A percentile compares a stretch with the other conserved stretches of the same genome.
Conservation (phyloP, 2,329 filamentous ascomycete genomes). For the Fusarium chlamydosporum region DNA sequence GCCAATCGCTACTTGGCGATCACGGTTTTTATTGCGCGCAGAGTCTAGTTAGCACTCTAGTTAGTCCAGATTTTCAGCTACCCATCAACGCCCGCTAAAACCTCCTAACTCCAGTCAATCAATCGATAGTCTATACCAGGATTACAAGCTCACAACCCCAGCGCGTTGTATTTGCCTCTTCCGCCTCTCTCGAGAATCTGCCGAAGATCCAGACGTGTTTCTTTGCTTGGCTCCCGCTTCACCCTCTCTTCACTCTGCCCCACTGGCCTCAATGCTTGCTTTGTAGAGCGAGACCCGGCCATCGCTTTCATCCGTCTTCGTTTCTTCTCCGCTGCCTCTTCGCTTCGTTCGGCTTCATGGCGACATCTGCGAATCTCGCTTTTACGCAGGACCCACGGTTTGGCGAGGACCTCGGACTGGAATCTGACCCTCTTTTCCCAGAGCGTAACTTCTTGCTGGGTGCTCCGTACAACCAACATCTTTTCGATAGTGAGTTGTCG, state of each 20-base stretch:
- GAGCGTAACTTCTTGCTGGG: conserved; percentile 69
- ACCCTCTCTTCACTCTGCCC: conserved; percentile 20
- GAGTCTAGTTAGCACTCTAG: conserved; percentile 3
- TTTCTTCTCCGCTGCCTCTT: conserved; percentile 49
- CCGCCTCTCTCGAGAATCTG: conserved; percentile 51
- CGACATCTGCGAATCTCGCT: conserved; percentile 66
- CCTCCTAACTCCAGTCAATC: conserved; percentile 13
- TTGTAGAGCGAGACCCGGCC: conserved; percentile 25
- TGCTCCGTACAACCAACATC: conserved; percentile 63
- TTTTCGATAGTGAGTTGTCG: conserved; percentile 69
- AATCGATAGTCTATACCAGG: background rate
- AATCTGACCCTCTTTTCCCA: conserved; percentile 71
- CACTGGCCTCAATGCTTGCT: conserved; percentile 12
- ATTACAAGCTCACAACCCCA: conserved; percentile 52
- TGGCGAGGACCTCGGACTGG: conserved; percentile 63
- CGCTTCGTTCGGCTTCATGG: conserved; percentile 60
- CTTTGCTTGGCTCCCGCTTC: conserved; percentile 35
- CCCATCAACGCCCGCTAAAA: conserved; percentile 37
- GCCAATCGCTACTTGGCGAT: conserved; percentile 29
- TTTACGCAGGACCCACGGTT: conserved; percentile 68
- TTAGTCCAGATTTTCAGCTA: conserved; percentile 30
- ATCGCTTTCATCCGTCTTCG: conserved; percentile 45
- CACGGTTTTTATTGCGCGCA: conserved; percentile 26
- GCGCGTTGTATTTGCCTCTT: conserved; percentile 54
- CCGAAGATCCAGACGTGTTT: conserved; percentile 44